A percentile compares a stretch with the other conserved stretches of the same genome.
Conservation (phyloP, 1,284 basidiomycete genomes). For the Rhodotorula glutinis region DNA sequence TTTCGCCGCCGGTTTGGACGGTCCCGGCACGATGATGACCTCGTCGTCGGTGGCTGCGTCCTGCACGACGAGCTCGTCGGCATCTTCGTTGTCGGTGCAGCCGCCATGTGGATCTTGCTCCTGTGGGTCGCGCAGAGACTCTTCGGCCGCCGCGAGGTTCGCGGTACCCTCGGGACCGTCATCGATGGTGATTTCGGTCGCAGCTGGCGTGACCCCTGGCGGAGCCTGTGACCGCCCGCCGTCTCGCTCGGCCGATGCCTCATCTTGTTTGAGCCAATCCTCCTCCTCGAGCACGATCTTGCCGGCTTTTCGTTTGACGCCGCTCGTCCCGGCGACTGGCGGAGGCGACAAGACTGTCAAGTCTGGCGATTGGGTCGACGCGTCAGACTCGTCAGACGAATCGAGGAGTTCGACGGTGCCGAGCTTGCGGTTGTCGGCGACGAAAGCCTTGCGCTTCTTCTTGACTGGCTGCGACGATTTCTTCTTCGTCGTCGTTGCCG, state of each 20-base stretch:
- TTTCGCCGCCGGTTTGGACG: neutral
- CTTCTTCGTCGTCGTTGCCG: neutral
- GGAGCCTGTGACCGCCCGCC: conserved; percentile 23
- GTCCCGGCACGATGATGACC: neutral
- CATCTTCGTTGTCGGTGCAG: neutral
- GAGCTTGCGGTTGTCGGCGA: conserved; percentile 27
- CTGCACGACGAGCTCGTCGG: neutral
- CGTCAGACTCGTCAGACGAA: conserved; percentile 10
- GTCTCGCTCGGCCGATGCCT: conserved; percentile 11
- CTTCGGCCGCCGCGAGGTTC: neutral
- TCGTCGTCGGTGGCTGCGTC: conserved; percentile 3
- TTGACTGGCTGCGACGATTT: neutral
- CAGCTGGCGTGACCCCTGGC: neutral
- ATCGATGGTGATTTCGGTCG: conserved; percentile 10
- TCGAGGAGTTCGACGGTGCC: conserved; percentile 26
- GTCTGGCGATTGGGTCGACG: neutral
- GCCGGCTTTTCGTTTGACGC: neutral
- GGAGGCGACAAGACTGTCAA: neutral
- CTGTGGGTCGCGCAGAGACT: neutral
- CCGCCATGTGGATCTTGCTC: conserved; percentile 9
- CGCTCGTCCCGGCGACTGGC: neutral
- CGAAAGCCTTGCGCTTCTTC: neutral
- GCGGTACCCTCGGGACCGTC: conserved; percentile 7
- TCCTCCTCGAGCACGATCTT: conserved; percentile 28
- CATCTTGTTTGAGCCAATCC: conserved; percentile 22